Percentiles rank a stretch among this genome's conserved stretches.
Evolutionary conservation across 768 basidiomycete genomes (phyloP).

Genomic region (Boletus insuetus): DNA sequence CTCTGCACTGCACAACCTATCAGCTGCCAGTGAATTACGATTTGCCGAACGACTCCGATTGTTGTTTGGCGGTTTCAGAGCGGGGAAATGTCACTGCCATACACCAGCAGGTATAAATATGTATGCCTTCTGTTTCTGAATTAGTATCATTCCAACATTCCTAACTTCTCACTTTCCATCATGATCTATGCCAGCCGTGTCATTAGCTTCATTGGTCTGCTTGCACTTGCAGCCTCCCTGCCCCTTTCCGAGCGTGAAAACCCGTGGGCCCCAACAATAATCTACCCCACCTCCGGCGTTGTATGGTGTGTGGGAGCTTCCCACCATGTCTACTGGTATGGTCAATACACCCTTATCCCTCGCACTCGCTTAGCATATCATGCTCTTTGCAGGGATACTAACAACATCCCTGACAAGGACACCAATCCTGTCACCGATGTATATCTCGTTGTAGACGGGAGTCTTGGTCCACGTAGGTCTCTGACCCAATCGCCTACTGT

Average conservation of each 20-base stretch:
- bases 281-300: constrained; percentile 8
- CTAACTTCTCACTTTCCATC: background rate
- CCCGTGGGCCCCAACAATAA: constrained; percentile 25
- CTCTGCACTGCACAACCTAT: no score
- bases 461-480: constrained; percentile 26
- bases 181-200: constrained; percentile 1
- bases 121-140: background rate
- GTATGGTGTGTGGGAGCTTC: background rate
- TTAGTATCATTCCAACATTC: no score
- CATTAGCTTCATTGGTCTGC: background rate
- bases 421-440: constrained; percentile 33
- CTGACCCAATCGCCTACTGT: background rate
- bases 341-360: background rate
- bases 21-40: no score
- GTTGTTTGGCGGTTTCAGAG: no score
- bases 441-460: constrained; percentile 23
- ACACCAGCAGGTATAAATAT: constrained; percentile 3
- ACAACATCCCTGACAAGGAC: constrained; percentile 25
- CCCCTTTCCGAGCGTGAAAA: constrained; percentile 3
- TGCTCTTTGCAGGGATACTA: constrained; percentile 29
- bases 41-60: no score
- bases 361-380: background rate
- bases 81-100: no score
- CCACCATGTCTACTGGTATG: constrained; percentile 29
- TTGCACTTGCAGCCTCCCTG: constrained; percentile 8